Conservation (phyloP, 2,329 filamentous ascomycete species). For the Fusarium abutilonis region DNA sequence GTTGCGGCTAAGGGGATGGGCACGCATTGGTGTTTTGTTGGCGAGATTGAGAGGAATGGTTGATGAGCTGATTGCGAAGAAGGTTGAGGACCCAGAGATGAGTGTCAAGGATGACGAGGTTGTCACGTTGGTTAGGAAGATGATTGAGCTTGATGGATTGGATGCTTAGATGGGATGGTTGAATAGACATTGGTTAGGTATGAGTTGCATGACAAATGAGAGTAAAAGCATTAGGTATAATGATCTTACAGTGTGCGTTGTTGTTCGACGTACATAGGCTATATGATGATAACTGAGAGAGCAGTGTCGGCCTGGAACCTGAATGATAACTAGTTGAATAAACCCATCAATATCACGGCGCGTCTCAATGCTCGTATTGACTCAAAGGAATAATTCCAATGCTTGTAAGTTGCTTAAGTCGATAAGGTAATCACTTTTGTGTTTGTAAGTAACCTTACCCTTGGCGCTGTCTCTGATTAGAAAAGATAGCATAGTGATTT, state of each 20-base stretch:
- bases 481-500: not conserved
- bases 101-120: slow-evolving; percentile 71
- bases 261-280: not conserved
- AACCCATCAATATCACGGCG: too few relatives aligned
- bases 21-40: slow-evolving; percentile 89
- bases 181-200: not conserved
- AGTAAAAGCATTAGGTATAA: not conserved
- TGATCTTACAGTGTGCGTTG: not conserved
- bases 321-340: too few relatives aligned
- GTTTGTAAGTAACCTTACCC: too few relatives aligned
- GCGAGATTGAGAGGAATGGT: slow-evolving; percentile 85
- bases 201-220: not conserved
- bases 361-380: too few relatives aligned
- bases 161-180: slow-evolving; percentile 63
- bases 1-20: slow-evolving; percentile 88
- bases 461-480: too few relatives aligned
- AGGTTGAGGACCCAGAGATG: slow-evolving; percentile 78
- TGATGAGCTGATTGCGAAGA: slow-evolving; percentile 82
- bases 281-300: too few relatives aligned
- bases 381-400: too few relatives aligned
- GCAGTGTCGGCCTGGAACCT: too few relatives aligned
- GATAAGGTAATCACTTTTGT: too few relatives aligned
- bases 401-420: too few relatives aligned
- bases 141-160: slow-evolving; percentile 90
- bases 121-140: slow-evolving; percentile 77